These are phyloP conservation scores for Aspergillus fischeri DNA, from an alignment of 2,329 filamentous ascomycete species.

Conservation along the genomic window DNA sequence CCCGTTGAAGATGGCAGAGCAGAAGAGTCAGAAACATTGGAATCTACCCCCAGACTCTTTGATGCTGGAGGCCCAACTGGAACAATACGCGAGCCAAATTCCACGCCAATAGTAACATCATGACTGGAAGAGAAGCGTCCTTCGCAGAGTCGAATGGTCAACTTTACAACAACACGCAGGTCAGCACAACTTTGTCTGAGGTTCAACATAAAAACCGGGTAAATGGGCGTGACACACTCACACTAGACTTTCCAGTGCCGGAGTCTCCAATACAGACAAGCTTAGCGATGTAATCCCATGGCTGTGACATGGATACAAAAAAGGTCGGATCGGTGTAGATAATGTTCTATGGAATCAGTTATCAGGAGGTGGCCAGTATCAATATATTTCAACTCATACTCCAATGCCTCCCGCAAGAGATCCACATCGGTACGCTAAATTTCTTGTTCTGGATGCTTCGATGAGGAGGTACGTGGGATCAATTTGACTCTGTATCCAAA, in stretches of 20 bases:
- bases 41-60: constrained; percentile 52
- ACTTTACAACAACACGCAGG: constrained; percentile 43
- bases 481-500: background rate
- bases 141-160: constrained; percentile 94
- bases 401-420: background rate
- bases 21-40: constrained; percentile 20
- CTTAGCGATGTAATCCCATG: constrained; percentile 99
- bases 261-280: constrained; percentile 97
- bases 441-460: background rate
- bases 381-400: background rate
- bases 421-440: background rate
- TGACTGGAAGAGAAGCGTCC: constrained; percentile 90
- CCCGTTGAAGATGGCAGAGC: constrained; percentile 8
- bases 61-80: constrained; percentile 81
- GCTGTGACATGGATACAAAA: constrained; percentile 45
- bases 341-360: background rate
- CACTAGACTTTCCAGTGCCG: constrained; percentile 86
- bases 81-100: constrained; percentile 90
- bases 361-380: constrained; percentile 8
- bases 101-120: constrained; percentile 95
- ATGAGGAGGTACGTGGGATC: background rate
- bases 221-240: constrained; percentile 31
- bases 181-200: constrained; percentile 5
- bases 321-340: constrained; percentile 4
- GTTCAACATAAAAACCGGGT: background rate